Base-by-base conservation (phyloP, 2,329 filamentous ascomycete species). In the Pseudonectria foliicola region DNA sequence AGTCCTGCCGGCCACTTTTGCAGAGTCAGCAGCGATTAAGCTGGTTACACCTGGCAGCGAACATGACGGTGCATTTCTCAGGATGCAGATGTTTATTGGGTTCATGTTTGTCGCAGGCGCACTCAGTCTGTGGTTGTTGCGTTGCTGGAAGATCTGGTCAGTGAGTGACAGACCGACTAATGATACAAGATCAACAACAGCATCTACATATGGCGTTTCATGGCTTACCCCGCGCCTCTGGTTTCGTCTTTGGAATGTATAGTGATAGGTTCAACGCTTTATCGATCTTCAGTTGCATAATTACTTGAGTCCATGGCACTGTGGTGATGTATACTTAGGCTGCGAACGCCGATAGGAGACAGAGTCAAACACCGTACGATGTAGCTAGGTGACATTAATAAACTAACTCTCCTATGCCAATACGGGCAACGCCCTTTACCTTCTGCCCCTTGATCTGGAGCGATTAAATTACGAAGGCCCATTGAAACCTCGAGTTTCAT, bases 91-190 rank as follows among this genome's bases (percentile, higher is more conserved):
- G 2, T 81, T 77, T 47, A 67, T 71, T 0, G 77, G 73, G 0
- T 71, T 71, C 50, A 77, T 79, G 70, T 81, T 79, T 51, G 53
- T 80, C n/a, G 70, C 59, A 1, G 76, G 68, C 3, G 68, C 75
- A 3, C 35, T 62, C 1, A 71, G 68, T 39, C 48, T 77, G 48
- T 69, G 70, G 58, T 49, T 75, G n/a, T 53, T 80, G 31, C 56
- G 75, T 37, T 68, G 67, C 0, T 80, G 76, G 77, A 80, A 79
- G 59, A 70, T 80, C 10, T 48, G 36, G 13, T 26, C 31, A 7
- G 40, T 40, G 25, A 21, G 12, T 25, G 31, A 34, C n/a, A 25
- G 7, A 10, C 31, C 5, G n/a, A 27, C n/a, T 5, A 25, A 4
- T 11, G 31, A 23, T 15, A 14, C 25, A 15, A 10, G 13, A 13